phyloP scores from a whole-genome alignment of 2,329 filamentous ascomycete species.

The Epichloe elymi region DNA sequence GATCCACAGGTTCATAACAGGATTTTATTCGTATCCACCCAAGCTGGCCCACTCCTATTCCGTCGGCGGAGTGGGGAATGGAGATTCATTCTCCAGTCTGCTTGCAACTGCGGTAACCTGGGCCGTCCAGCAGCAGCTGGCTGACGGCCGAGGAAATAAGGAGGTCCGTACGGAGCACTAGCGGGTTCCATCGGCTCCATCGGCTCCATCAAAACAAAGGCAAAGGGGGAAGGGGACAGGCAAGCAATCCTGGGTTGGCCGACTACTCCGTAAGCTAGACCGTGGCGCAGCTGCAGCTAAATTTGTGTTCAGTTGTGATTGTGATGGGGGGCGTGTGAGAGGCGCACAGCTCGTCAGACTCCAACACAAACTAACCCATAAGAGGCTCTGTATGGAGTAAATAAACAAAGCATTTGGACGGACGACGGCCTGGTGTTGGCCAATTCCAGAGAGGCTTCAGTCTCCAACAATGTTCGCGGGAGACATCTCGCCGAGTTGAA shows the following conservation, averaged over 20 bases:
- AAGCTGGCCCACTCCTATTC: neutral
- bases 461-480: neutral
- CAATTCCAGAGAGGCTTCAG: neutral
- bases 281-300: neutral
- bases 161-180: too few species aligned
- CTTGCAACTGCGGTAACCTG: too few species aligned
- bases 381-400: too few species aligned
- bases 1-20: too few species aligned
- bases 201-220: neutral
- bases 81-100: neutral
- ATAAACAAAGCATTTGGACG: neutral
- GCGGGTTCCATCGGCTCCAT: too few species aligned
- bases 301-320: neutral
- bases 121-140: too few species aligned
- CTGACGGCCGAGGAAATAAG: too few species aligned
- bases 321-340: neutral
- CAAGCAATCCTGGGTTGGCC: neutral
- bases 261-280: neutral
- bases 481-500: neutral
- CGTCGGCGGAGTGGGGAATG: slow-evolving; percentile 1
- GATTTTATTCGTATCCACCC: neutral
- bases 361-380: too few species aligned
- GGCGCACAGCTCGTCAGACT: neutral
- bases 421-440: neutral
- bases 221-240: neutral